These are phyloP conservation scores for Cinnamomum chago DNA, from an alignment of 164 flowering plant species.

Conservation along the genomic window DNA sequence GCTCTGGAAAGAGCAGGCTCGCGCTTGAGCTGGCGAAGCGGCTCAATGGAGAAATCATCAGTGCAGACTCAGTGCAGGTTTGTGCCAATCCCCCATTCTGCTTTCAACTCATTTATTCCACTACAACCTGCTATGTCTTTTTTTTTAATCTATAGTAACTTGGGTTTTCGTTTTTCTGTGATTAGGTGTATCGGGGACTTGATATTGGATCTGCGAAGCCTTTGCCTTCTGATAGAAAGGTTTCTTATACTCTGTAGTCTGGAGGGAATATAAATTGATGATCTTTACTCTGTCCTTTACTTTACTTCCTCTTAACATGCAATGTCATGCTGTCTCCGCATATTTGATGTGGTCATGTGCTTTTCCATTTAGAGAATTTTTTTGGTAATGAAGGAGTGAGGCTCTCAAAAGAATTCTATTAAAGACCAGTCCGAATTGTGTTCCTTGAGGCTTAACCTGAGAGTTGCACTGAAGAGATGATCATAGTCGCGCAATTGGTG, in stretches of 20 bases:
- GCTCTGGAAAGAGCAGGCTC: slow-evolving; percentile 80
- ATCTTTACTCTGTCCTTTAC: not conserved
- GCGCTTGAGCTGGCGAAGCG: slow-evolving; percentile 86
- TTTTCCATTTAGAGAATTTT: too few relatives aligned
- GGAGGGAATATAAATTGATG: not conserved
- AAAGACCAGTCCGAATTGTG: too few relatives aligned
- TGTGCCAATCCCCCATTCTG: not conserved
- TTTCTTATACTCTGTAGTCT: slow-evolving; percentile 11
- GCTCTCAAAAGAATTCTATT: too few relatives aligned
- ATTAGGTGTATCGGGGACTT: slow-evolving; percentile 84
- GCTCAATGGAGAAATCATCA: slow-evolving; percentile 89
- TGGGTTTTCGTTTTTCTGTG: not conserved
- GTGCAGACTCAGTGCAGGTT: slow-evolving; percentile 99
- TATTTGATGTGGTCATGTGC: too few relatives aligned
- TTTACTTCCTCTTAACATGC: not conserved
- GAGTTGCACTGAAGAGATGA: too few relatives aligned
- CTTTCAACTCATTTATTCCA: not conserved
- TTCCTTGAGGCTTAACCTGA: too few relatives aligned
- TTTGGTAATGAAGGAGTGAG: too few relatives aligned
- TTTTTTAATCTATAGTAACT: not conserved
- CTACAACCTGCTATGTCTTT: not conserved
- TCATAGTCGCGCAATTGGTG: too few relatives aligned
- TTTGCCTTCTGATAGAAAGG: slow-evolving; percentile 63
- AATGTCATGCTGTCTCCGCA: not conserved
- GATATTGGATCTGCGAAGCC: slow-evolving; percentile 99